Percentiles rank a stretch among this genome's conserved stretches.
phyloP scores from a whole-genome alignment of 2,329 filamentous ascomycete species.

The Hypoxylon sp. region DNA sequence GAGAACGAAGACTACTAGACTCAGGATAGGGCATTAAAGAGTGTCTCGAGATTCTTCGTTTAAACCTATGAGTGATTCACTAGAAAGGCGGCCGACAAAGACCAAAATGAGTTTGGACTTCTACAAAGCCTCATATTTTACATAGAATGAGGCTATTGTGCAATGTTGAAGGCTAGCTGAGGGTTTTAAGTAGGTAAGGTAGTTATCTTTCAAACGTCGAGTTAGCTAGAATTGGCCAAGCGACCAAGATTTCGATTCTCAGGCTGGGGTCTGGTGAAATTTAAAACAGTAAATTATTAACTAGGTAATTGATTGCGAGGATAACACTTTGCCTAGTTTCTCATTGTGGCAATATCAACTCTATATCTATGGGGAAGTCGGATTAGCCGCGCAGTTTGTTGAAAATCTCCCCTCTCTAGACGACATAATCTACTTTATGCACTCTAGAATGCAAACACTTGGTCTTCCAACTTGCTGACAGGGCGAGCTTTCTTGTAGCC shows the following conservation, averaged over 20 bases:
- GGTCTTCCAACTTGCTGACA: slow-evolving; percentile 97
- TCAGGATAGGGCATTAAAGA: neutral
- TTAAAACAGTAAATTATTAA: slow-evolving; percentile 11
- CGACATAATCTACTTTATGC: neutral
- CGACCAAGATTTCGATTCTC: slow-evolving; percentile 14
- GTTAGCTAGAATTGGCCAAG: neutral
- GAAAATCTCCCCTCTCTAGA: neutral
- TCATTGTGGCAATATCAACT: neutral
- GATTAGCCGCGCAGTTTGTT: slow-evolving; percentile 10
- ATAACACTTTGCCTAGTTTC: slow-evolving; percentile 4
- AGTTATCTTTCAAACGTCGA: neutral
- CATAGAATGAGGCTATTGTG: neutral
- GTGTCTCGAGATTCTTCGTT: neutral
- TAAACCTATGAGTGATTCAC: neutral
- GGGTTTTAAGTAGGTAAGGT: neutral
- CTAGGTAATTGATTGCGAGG: neutral
- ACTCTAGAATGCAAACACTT: slow-evolving; percentile 93
- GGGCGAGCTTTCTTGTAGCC: slow-evolving; percentile 94
- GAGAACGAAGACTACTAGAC: neutral
- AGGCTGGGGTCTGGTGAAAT: slow-evolving; percentile 6
- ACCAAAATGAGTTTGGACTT: neutral
- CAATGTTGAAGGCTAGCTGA: neutral
- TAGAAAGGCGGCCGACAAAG: neutral
- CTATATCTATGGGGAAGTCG: neutral
- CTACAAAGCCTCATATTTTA: neutral